A percentile compares a stretch with the other conserved stretches of the same genome.
Conservation (phyloP, 2,329 filamentous ascomycete species). For the Fusarium sp. region DNA sequence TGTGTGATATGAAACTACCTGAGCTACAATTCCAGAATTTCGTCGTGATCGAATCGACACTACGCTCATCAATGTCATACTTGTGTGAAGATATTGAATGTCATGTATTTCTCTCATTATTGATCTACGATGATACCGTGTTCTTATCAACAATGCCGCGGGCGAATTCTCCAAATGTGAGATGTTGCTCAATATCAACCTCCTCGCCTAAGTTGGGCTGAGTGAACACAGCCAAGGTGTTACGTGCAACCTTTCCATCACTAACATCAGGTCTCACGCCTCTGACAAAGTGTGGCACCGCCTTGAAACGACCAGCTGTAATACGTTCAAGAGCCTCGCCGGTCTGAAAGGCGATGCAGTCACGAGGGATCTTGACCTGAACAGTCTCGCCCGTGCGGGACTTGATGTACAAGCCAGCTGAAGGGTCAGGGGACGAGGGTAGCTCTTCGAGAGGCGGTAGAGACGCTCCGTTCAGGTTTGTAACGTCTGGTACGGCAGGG, state of each 20-base stretch:
- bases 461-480: constrained; percentile 46
- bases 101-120: neutral
- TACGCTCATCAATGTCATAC: too few species aligned
- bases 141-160: constrained; percentile 71
- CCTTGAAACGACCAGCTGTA: constrained; percentile 90
- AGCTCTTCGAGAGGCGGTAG: constrained; percentile 76
- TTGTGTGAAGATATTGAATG: neutral
- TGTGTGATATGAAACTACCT: too few species aligned
- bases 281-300: constrained; percentile 94
- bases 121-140: constrained; percentile 60
- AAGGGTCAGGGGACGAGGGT: constrained; percentile 80
- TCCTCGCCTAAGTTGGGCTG: constrained; percentile 91
- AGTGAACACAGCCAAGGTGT: constrained; percentile 96
- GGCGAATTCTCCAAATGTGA: constrained; percentile 83
- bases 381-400: constrained; percentile 84
- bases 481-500: constrained; percentile 52
- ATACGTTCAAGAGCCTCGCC: constrained; percentile 93
- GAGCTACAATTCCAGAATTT: too few species aligned
- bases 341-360: constrained; percentile 96
- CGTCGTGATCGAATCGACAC: too few species aligned
- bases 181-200: constrained; percentile 75
- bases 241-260: constrained; percentile 74
- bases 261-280: constrained; percentile 73
- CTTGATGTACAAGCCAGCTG: constrained; percentile 92
- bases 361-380: constrained; percentile 92